Conservation (phyloP, 2,329 filamentous ascomycete genomes). For the Lomentospora prolificans region DNA sequence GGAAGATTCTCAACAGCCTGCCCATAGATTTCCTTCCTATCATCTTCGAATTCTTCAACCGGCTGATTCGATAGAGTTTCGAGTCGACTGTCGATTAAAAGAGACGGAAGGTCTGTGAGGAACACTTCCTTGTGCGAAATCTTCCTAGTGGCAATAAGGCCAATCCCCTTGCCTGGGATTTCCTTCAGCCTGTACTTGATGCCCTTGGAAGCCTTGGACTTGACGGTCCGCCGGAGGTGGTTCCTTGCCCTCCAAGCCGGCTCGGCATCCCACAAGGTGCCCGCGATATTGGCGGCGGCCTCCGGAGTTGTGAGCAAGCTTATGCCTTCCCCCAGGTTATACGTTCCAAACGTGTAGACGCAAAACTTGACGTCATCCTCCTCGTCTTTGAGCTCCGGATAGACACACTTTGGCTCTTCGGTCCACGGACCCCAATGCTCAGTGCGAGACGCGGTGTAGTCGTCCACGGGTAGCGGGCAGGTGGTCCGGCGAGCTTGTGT, state of each 20-base stretch:
- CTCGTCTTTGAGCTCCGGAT: not conserved
- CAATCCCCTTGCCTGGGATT: slow-evolving; percentile 22
- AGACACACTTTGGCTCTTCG: slow-evolving; percentile 15
- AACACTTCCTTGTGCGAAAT: slow-evolving; percentile 23
- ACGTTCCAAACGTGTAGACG: slow-evolving; percentile 15
- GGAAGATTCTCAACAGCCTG: not conserved
- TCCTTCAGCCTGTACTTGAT: slow-evolving; percentile 18
- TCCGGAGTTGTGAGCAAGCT: slow-evolving; percentile 25
- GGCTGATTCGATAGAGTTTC: not conserved
- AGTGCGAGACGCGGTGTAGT: not conserved
- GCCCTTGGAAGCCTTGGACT: not conserved
- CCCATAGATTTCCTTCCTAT: not conserved
- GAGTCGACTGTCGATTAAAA: slow-evolving; percentile 17
- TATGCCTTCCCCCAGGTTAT: slow-evolving; percentile 19
- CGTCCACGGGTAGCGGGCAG: slow-evolving; percentile 3
- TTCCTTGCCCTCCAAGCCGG: slow-evolving; percentile 1
- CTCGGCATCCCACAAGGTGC: slow-evolving; percentile 18
- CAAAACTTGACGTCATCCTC: slow-evolving; percentile 14
- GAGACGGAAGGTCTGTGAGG: slow-evolving; percentile 23
- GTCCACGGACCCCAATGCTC: slow-evolving; percentile 17
- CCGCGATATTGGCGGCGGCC: slow-evolving; percentile 19
- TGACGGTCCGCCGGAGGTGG: not conserved
- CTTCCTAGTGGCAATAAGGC: slow-evolving; percentile 21
- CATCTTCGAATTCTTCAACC: slow-evolving; percentile 14
- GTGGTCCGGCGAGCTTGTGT: not conserved